A percentile compares a stretch with the other conserved stretches of the same genome.
Conservation (phyloP, 1,284 basidiomycete genomes). For the Ustilago nuda region DNA sequence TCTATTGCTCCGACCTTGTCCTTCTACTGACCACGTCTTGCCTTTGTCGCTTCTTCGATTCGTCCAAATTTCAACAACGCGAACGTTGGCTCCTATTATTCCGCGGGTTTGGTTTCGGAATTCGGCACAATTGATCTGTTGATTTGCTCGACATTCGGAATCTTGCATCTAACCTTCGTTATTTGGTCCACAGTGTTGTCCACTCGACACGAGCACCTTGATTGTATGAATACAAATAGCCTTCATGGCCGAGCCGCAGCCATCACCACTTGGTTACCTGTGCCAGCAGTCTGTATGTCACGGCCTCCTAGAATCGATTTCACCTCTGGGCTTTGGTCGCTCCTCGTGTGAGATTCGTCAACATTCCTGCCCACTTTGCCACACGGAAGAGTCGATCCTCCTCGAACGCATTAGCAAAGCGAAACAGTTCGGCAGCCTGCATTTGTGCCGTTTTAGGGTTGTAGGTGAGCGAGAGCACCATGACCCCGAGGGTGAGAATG, state of each 20-base stretch:
- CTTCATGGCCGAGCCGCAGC: background rate
- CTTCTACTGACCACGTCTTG: background rate
- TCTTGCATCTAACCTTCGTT: background rate
- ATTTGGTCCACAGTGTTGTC: slow-evolving; percentile 9
- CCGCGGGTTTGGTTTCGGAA: background rate
- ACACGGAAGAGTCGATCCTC: slow-evolving; percentile 6
- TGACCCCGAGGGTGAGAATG: slow-evolving; percentile 30
- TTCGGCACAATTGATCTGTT: background rate
- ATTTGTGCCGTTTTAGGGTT: too few species aligned
- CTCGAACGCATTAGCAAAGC: too few species aligned
- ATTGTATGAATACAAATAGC: slow-evolving; percentile 7
- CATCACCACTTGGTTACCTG: background rate
- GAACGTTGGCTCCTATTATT: background rate
- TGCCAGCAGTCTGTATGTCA: background rate
- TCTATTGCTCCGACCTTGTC: background rate
- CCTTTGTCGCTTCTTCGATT: background rate
- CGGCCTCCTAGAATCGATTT: too few species aligned
- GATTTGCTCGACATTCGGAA: background rate
- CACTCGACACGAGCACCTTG: slow-evolving; percentile 14
- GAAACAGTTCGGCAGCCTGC: too few species aligned
- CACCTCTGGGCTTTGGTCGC: too few species aligned
- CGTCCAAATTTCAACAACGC: background rate
- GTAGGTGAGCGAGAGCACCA: slow-evolving; percentile 47
- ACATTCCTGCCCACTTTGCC: too few species aligned
- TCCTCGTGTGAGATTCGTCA: too few species aligned